Conservation (phyloP, 139 green algal species). For the Tetraselmis chui region DNA sequence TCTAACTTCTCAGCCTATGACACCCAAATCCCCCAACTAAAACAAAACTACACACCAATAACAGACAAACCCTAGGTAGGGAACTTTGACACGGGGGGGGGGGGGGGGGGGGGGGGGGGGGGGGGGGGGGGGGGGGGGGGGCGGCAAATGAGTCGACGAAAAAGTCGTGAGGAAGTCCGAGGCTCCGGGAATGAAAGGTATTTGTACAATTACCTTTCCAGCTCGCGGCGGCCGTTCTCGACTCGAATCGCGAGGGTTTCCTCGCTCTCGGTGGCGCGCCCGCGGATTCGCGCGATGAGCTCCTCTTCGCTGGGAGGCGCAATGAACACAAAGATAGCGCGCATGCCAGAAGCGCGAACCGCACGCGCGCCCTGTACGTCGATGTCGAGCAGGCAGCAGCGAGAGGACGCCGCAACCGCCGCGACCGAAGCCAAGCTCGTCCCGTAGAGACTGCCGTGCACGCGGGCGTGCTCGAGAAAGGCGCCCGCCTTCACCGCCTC, state of each 20-base stretch:
- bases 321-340: constrained; percentile 80
- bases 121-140: no score
- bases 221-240: constrained; percentile 47
- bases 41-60: no score
- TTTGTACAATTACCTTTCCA: constrained; percentile 36
- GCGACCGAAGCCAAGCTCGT: constrained; percentile 60
- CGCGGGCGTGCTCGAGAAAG: constrained; percentile 80
- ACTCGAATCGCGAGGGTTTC: constrained; percentile 66
- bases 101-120: no score
- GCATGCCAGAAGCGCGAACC: constrained; percentile 15
- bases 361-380: constrained; percentile 63
- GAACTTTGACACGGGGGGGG: no score
- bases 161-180: no score
- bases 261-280: constrained; percentile 68
- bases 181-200: no score
- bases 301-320: constrained; percentile 62
- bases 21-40: no score
- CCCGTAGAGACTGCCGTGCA: constrained; percentile 84
- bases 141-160: no score
- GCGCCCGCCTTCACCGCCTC: constrained; percentile 49
- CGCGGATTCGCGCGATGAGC: constrained; percentile 63
- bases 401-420: constrained; percentile 44
- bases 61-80: no score
- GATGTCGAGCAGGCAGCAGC: constrained; percentile 75
- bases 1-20: no score